Evolutionary conservation across 2,329 filamentous ascomycete genomes (phyloP), one percentile per base, ranked within the genome.

Genomic region (Juglanconis sp.): DNA sequence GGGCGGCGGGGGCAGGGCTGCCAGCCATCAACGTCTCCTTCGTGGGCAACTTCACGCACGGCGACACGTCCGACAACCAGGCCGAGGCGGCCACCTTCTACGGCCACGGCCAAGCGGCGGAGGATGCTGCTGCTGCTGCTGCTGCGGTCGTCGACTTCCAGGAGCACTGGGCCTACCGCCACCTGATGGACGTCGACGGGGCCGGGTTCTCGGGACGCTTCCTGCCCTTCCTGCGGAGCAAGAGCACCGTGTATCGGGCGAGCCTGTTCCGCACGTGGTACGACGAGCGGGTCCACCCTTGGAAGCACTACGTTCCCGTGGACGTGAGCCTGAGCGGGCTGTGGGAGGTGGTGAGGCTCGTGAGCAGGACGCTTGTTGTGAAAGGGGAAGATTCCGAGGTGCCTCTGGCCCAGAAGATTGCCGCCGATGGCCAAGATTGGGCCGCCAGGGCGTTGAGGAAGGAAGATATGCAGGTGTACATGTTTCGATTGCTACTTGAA

Each of bases 221-320:
- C 65, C 68, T 78, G 8, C 75, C 75, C 0, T 86, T 87, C 65
- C 69, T 88, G 11, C 71, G 75, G 13, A 81, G 77, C 11, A 77
- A 71, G 1, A 82, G 78, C 3, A 69, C 86, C 2, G 81, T 82
- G 0, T 79, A 88, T 68, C 86, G 86, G 63, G 79, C 81, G 0
- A 86, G 83, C 2, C 74, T 87, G 31, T 89, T 86, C 68, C 76
- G 79, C 31, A 85, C 87, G 59, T 89, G 87, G 87, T 85, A 86
- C 66, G 86, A 87, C 65, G 78, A 81, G 38, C 77, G 87, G 2
- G 71, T 89, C 2, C 75, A 84, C 13, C 77, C 82, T 0, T 89
- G 87, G 87, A 73, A 76, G 30, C 86, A 89, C 69, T 89, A 86
- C 64, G 78, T 88, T 0, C 87, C 87, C 0, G 77, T 88, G 65